These are phyloP conservation scores for Lentinus brumalis DNA, from an alignment of 768 basidiomycete species.

Conservation along the genomic window DNA sequence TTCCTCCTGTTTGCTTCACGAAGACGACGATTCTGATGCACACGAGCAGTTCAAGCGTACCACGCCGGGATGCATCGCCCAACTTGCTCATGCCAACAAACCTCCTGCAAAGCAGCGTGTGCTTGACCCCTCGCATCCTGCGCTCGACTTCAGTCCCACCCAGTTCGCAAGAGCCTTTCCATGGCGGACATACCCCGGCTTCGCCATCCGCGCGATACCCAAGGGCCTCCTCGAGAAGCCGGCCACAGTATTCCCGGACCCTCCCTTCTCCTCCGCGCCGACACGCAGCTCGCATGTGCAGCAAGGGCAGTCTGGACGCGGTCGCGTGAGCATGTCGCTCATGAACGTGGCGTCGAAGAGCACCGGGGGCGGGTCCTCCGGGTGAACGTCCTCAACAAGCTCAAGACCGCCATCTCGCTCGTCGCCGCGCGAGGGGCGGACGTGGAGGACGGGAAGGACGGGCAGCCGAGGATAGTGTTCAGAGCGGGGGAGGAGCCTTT, in stretches of 20 bases:
- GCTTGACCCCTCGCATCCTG: conserved; percentile 26
- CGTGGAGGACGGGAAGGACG: conserved; percentile 20
- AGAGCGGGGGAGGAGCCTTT: neutral
- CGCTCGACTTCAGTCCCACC: conserved; percentile 1
- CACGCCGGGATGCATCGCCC: conserved; percentile 38
- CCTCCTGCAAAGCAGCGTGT: neutral
- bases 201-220: conserved; percentile 35
- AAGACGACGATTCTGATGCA: neutral
- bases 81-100: neutral
- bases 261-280: conserved; percentile 20
- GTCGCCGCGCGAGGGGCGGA: conserved; percentile 45
- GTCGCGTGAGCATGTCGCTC: conserved; percentile 40
- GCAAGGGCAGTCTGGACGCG: conserved; percentile 5
- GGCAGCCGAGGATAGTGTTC: conserved; percentile 18
- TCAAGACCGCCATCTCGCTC: conserved; percentile 43
- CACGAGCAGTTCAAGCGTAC: conserved; percentile 41
- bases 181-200: conserved; percentile 6
- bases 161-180: conserved; percentile 7
- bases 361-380: conserved; percentile 42
- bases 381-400: conserved; percentile 31
- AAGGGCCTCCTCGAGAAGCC: conserved; percentile 34
- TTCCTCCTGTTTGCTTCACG: neutral
- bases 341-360: conserved; percentile 24
- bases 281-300: neutral
- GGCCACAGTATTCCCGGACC: conserved; percentile 21